A percentile compares a stretch with the other conserved stretches of the same genome.
phyloP scores from a whole-genome alignment of 2,329 filamentous ascomycete species.

The Claviceps sorghi region DNA sequence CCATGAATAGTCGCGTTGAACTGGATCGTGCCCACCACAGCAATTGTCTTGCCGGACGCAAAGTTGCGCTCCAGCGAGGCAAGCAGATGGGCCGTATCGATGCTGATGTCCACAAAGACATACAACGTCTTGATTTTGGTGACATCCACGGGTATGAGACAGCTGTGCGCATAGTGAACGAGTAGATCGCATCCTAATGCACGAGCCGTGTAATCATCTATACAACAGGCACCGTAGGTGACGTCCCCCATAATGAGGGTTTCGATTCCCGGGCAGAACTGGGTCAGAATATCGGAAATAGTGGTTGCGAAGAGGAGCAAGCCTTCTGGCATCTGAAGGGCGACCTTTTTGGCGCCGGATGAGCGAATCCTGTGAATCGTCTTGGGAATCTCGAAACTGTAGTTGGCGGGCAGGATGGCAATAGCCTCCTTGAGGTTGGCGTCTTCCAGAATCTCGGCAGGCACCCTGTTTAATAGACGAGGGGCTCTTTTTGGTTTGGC shows the following conservation, averaged over 20 bases:
- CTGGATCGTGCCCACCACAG: constrained; percentile 91
- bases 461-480: constrained; percentile 80
- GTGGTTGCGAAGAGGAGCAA: constrained; percentile 92
- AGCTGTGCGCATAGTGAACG: constrained; percentile 95
- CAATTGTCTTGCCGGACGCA: constrained; percentile 67
- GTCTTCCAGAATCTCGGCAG: constrained; percentile 73
- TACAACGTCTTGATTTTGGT: constrained; percentile 96
- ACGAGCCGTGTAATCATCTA: constrained; percentile 92
- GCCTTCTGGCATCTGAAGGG: constrained; percentile 94
- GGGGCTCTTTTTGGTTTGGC: constrained; percentile 57
- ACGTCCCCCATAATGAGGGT: constrained; percentile 99
- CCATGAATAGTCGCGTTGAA: constrained; percentile 96
- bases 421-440: constrained; percentile 77
- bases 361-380: constrained; percentile 88
- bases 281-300: constrained; percentile 87
- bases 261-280: constrained; percentile 83
- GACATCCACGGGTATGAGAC: constrained; percentile 87
- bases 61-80: constrained; percentile 85
- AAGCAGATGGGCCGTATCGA: constrained; percentile 77
- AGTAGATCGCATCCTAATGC: constrained; percentile 88
- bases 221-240: constrained; percentile 95
- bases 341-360: constrained; percentile 64
- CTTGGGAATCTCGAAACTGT: constrained; percentile 97
- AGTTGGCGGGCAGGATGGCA: constrained; percentile 78
- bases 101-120: constrained; percentile 95